Conservation (phyloP, 352 stramenopile genomes). For the Phytophthora idaei region DNA sequence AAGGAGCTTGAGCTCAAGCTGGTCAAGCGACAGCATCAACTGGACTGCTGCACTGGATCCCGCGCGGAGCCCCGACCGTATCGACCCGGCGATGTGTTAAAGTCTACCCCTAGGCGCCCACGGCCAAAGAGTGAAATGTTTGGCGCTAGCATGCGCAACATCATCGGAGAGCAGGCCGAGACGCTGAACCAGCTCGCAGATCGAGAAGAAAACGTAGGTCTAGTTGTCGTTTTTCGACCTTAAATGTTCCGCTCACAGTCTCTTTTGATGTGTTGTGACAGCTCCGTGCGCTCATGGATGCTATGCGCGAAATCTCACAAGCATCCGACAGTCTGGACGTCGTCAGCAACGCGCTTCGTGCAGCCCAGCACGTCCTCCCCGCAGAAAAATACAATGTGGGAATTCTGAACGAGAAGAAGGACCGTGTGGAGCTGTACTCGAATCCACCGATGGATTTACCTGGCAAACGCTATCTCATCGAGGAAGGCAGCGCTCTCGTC, state of each 20-base stretch:
- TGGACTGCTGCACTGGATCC: constrained; percentile 52
- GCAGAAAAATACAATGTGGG: constrained; percentile 69
- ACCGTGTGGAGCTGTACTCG: constrained; percentile 64
- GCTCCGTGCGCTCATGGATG: constrained; percentile 68
- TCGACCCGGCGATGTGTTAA: constrained; percentile 15
- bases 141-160: constrained; percentile 53
- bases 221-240: background rate
- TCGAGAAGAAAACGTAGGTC: constrained; percentile 57
- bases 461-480: constrained; percentile 48
- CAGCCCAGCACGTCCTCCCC: constrained; percentile 49
- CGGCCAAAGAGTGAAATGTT: constrained; percentile 57
- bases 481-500: constrained; percentile 58
- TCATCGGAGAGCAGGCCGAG: constrained; percentile 57
- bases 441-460: constrained; percentile 58
- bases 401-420: constrained; percentile 69
- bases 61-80: constrained; percentile 33
- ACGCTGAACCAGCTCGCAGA: constrained; percentile 55
- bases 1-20: constrained; percentile 51
- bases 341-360: constrained; percentile 58
- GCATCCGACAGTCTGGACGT: constrained; percentile 58
- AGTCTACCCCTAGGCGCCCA: constrained; percentile 28
- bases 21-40: constrained; percentile 53
- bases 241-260: too few species aligned
- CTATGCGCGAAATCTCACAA: constrained; percentile 65
- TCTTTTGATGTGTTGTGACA: constrained; percentile 11